A percentile compares a stretch with the other conserved stretches of the same genome.
phyloP scores from a whole-genome alignment of 805 yeast genomes.

The Kazachstania bromeliacearum region DNA sequence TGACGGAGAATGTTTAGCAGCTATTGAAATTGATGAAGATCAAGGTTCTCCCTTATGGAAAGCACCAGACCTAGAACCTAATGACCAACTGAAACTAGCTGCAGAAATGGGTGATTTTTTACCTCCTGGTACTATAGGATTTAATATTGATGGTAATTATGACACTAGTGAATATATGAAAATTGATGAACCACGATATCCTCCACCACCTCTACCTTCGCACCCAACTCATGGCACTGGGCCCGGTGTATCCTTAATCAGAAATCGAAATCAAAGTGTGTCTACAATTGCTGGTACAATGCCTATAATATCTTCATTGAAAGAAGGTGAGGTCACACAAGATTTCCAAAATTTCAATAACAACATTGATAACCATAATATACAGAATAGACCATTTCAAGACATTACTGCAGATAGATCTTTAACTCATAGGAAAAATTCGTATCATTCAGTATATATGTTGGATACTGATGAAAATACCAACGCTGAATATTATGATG shows the following conservation, averaged over 20 bases:
- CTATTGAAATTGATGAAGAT: conserved; percentile 11
- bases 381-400: not conserved
- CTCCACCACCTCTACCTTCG: conserved; percentile 2
- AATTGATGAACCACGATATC: not conserved
- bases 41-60: conserved; percentile 28
- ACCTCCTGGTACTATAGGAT: not conserved
- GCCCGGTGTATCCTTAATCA: too few relatives aligned
- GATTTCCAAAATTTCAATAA: not conserved
- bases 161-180: conserved; percentile 1
- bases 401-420: conserved; percentile 10
- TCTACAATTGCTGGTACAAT: not conserved
- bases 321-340: not conserved
- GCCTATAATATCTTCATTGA: not conserved
- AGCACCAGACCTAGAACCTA: conserved; percentile 33
- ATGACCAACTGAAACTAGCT: conserved; percentile 31
- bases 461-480: conserved; percentile 19
- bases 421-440: conserved; percentile 30
- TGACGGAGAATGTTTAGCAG: conserved; percentile 7
- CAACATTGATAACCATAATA: not conserved
- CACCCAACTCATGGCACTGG: not conserved
- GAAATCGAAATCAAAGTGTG: conserved; percentile 3
- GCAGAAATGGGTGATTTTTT: conserved; percentile 4
- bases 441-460: conserved; percentile 35
- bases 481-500: conserved; percentile 10
- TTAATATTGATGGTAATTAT: not conserved